Evolutionary conservation across 2,329 filamentous ascomycete species (phyloP), one percentile per base, ranked within the genome.

Genomic region (Colletotrichum gloeosporioides): DNA sequence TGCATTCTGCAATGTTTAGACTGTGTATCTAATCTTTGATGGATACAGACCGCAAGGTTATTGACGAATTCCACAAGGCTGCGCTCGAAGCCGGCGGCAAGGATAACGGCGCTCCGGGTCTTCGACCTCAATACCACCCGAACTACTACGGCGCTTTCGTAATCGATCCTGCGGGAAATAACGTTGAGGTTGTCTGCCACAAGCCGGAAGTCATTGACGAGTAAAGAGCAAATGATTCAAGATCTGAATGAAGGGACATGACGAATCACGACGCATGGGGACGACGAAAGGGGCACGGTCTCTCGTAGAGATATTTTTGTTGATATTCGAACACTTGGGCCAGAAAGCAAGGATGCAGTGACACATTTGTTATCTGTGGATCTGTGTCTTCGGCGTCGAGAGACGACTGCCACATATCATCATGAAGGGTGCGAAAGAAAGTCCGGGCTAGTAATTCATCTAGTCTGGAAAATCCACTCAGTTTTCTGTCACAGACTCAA

Each of bases 91-190:
- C 85, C 0, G 89, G 89, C 0, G 89, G 83, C 4, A 85, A 83
- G 36, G 86, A 87, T 78, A 90, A 90, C 78, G 89, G 89, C 5
- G 80, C 84, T 18, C 89, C 89, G 0, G 89, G 89, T 0, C 36
- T 84, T 15, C 81, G 88, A 57, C 74, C 84, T 6, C 80, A 88
- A 16, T 90, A 89, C 78, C 83, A 84, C 61, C 79, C 84, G 16
- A 83, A 83, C 8, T 91, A 90, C 79, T 91, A 90, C 69, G 89
- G 80, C 2, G 88, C 89, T 1, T 91, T 88, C 81, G 83, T 90
- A 8, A 79, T 85, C 55, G 89, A 90, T 78, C 88, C 88, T 2
- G 81, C 84, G 5, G 89, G 89, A 0, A 90, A 90, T 78, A 91
- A 91, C 77, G 85, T 90, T 61, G 89, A 91, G 81, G 85, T 85